phyloP scores from a whole-genome alignment of 352 stramenopile genomes.

The Phytophthora macrochlamydospora region DNA sequence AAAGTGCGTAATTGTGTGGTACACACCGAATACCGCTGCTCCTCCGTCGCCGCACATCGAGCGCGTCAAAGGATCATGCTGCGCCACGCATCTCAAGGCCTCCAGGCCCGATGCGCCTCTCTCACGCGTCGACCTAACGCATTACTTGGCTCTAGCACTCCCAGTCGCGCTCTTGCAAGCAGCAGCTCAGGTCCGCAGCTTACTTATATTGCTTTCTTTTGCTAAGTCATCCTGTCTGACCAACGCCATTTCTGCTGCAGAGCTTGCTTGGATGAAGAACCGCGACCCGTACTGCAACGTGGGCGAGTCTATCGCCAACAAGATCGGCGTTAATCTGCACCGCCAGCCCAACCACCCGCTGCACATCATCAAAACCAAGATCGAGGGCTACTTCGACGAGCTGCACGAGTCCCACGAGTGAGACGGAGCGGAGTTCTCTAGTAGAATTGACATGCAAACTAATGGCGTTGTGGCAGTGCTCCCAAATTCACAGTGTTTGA shows the following conservation, averaged over 20 bases:
- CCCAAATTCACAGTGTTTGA: constrained; percentile 88
- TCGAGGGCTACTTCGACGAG: constrained; percentile 90
- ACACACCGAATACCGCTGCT: not conserved
- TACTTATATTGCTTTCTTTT: not conserved
- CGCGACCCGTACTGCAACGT: constrained; percentile 90
- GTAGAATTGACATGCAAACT: too few relatives aligned
- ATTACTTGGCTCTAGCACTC: constrained; percentile 7
- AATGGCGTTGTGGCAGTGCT: constrained; percentile 31
- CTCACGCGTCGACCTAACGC: constrained; percentile 7
- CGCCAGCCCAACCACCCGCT: constrained; percentile 85
- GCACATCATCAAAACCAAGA: constrained; percentile 94
- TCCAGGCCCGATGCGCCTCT: constrained; percentile 11
- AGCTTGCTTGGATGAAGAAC: constrained; percentile 81
- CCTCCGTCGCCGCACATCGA: constrained; percentile 9
- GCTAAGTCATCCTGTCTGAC: constrained; percentile 13
- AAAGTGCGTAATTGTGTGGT: too few relatives aligned
- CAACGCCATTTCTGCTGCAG: constrained; percentile 21
- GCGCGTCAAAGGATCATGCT: constrained; percentile 18
- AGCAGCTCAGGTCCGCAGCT: constrained; percentile 10
- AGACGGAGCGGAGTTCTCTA: not conserved
- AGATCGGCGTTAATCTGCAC: constrained; percentile 91
- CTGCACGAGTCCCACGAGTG: constrained; percentile 66
- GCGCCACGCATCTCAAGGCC: constrained; percentile 17
- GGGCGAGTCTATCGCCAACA: constrained; percentile 78
- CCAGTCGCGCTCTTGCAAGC: constrained; percentile 12